Percentiles rank a stretch among this genome's conserved stretches.
These are phyloP conservation scores for Tremella mesenterica DNA, from an alignment of 768 basidiomycete species.

Conservation along the genomic window DNA sequence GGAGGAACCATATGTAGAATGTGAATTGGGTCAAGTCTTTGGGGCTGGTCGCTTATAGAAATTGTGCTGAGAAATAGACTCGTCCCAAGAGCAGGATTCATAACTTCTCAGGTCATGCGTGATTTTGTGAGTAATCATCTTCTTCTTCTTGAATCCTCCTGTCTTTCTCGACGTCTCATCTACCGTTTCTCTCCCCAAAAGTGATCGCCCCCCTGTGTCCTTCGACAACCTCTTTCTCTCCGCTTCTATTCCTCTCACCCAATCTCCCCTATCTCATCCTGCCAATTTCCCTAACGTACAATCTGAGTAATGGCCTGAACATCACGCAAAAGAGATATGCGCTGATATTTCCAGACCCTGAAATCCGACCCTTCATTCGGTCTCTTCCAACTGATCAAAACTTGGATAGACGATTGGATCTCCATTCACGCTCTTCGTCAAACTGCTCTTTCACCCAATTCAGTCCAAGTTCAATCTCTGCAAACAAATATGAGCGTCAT, in stretches of 20 bases:
- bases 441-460: constrained; percentile 9
- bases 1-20: too few relatives aligned
- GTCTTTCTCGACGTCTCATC: too few relatives aligned
- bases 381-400: constrained; percentile 36
- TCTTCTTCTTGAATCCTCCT: too few relatives aligned
- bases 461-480: neutral
- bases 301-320: neutral
- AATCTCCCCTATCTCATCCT: too few relatives aligned
- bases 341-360: constrained; percentile 15
- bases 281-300: too few relatives aligned
- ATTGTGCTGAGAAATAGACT: constrained; percentile 7
- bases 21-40: too few relatives aligned
- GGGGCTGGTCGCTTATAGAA: neutral
- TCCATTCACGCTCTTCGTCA: constrained; percentile 19
- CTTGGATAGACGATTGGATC: constrained; percentile 37
- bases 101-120: constrained; percentile 33
- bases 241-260: too few relatives aligned
- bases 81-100: constrained; percentile 15
- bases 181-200: too few relatives aligned
- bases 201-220: too few relatives aligned
- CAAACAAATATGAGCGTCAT: constrained; percentile 9
- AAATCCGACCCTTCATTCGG: constrained; percentile 30
- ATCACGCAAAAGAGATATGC: neutral
- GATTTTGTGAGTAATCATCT: constrained; percentile 22
- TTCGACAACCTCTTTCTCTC: too few relatives aligned